Evolutionary conservation across 2,329 filamentous ascomycete species (phyloP).

Genomic region (Lanzia echinophila): DNA sequence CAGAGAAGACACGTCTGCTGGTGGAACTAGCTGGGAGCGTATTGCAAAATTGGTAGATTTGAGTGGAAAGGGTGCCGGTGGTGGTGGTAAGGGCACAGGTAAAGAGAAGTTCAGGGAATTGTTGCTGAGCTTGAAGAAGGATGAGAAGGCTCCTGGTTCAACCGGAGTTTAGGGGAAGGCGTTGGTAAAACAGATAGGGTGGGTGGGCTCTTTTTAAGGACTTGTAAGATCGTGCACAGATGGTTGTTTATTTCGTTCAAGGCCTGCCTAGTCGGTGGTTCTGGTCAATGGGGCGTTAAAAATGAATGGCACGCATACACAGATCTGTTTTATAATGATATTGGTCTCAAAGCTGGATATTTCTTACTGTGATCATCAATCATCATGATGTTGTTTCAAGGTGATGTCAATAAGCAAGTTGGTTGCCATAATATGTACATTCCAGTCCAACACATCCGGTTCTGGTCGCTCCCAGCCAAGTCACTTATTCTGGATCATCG

Average conservation of each 20-base stretch:
- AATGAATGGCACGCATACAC: constrained; percentile 27
- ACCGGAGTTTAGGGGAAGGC: constrained; percentile 47
- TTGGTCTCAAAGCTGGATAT: background rate
- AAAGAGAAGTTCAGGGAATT: constrained; percentile 96
- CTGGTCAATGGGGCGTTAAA: constrained; percentile 29
- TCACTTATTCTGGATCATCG: constrained; percentile 31
- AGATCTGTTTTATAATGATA: constrained; percentile 7
- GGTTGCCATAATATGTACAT: background rate
- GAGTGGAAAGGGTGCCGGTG: constrained; percentile 83
- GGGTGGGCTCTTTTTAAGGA: constrained; percentile 11
- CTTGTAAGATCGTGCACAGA: constrained; percentile 27
- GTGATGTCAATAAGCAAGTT: background rate
- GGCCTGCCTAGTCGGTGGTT: constrained; percentile 21
- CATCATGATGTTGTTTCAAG: background rate
- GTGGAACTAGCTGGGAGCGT: constrained; percentile 96
- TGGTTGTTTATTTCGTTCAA: constrained; percentile 21
- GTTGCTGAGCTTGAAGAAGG: constrained; percentile 80
- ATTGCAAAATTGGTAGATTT: constrained; percentile 97
- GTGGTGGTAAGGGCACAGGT: constrained; percentile 81
- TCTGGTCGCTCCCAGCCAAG: background rate
- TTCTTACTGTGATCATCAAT: background rate
- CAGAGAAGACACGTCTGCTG: constrained; percentile 87
- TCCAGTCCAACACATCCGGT: background rate
- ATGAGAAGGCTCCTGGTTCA: constrained; percentile 73
- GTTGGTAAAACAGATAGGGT: background rate